A percentile compares a stretch with the other conserved stretches of the same genome.
Evolutionary conservation across 306 rosid genomes (phyloP).

Genomic region (Hylodesmum podocarpum): DNA sequence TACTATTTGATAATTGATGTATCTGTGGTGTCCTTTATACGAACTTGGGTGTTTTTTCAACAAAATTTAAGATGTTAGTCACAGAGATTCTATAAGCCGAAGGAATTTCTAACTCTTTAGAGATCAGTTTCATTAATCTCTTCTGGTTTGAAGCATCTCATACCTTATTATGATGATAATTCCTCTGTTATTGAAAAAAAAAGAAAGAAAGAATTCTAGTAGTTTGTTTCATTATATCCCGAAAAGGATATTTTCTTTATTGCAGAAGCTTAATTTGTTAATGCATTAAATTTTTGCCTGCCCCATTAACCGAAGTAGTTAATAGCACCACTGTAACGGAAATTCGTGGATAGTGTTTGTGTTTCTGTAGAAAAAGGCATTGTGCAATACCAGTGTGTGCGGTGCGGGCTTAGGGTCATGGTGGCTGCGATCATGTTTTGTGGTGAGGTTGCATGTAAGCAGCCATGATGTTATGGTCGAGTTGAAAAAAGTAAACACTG

Average conservation of each 20-base stretch:
- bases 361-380: too few relatives aligned
- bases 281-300: neutral
- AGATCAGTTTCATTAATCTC: neutral
- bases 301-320: neutral
- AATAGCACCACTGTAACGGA: too few relatives aligned
- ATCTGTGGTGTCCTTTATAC: neutral
- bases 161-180: neutral
- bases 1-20: conserved; percentile 7
- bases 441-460: too few relatives aligned
- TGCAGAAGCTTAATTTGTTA: conserved; percentile 4
- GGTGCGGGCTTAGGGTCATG: too few relatives aligned
- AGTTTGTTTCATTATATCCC: neutral
- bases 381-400: too few relatives aligned
- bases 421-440: too few relatives aligned
- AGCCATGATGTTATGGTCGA: too few relatives aligned
- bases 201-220: neutral
- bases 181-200: neutral
- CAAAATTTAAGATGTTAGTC: neutral
- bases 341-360: too few relatives aligned
- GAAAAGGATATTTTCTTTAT: neutral
- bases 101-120: neutral
- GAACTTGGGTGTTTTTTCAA: neutral
- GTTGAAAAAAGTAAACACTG: too few relatives aligned
- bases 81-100: neutral
- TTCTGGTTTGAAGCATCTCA: conserved; percentile 9